Base-by-base conservation (phyloP, 768 basidiomycete species). In the Dictyophora rubrovolvata region DNA sequence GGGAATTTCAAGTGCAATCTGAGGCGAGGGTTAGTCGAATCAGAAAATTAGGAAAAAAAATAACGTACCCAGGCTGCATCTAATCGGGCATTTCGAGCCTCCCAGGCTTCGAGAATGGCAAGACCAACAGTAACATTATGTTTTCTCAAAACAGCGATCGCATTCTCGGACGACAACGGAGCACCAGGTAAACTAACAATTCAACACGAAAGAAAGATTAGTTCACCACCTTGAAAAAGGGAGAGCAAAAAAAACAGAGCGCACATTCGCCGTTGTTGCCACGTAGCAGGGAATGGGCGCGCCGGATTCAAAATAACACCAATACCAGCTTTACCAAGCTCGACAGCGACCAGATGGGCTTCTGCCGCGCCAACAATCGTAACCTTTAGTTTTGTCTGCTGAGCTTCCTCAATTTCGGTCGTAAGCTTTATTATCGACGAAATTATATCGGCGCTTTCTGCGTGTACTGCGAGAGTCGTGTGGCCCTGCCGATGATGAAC, bases 21-120 rank as follows among this genome's bases (percentile, higher is more conserved):
- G 28, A 7, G 28, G 28, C 7, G 28, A 28, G 28, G 28, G 28
- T 28, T 2, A 28, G 28, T 2, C 28, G 7, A 28, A 7, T 28
- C 7, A 28, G n/a, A n/a, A n/a, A n/a, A n/a, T n/a, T n/a, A n/a
- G n/a, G n/a, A n/a, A n/a, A n/a, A n/a, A n/a, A n/a, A 28, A 28
- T 28, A 18, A 73, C 82, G 64, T 62, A 86, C 88, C 92, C 93
- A 94, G 48, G 81, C 87, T 33, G 83, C 71, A 63, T 95, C 91
- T 63, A 92, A 88, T 16, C 86, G 80, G 10, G 86, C 77, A 66
- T 86, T 90, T 22, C 88, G 80, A 7, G 87, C 85, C 23, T 78
- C 75, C 86, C 85, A 91, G 46, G 79, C 79, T 61, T 83, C 81
- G 49, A 77, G 70, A 50, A 84, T 75, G 17, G 86, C 87, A 51